A percentile compares a stretch with the other conserved stretches of the same genome.
phyloP scores from a whole-genome alignment of 164 flowering plant genomes.

The Stephania cephalantha region DNA sequence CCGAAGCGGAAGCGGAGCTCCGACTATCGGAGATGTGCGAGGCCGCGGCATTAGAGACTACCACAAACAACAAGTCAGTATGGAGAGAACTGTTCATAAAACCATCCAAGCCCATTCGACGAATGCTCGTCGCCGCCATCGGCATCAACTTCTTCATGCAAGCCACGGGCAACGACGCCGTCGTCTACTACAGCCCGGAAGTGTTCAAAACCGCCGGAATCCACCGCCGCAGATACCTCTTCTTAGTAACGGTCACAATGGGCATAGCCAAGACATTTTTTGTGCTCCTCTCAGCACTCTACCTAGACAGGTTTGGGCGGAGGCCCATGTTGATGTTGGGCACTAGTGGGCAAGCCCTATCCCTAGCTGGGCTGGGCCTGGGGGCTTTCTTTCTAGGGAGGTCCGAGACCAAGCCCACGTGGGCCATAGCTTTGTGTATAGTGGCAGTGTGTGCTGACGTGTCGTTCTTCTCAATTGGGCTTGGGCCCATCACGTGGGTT shows the following conservation, averaged over 20 bases:
- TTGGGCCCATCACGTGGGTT: slow-evolving; percentile 83
- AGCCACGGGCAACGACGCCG: slow-evolving; percentile 88
- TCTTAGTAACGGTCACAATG: slow-evolving; percentile 60
- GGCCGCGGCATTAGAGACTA: slow-evolving; percentile 14
- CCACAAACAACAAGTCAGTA: slow-evolving; percentile 25
- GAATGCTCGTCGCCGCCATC: slow-evolving; percentile 58
- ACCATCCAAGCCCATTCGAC: slow-evolving; percentile 43
- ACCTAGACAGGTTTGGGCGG: slow-evolving; percentile 62
- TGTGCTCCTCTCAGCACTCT: slow-evolving; percentile 54
- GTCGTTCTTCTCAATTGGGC: slow-evolving; percentile 83
- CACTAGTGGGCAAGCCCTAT: slow-evolving; percentile 46
- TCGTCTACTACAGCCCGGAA: slow-evolving; percentile 65
- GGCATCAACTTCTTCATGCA: slow-evolving; percentile 94
- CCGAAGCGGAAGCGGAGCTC: slow-evolving; percentile 44
- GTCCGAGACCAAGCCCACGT: slow-evolving; percentile 33
- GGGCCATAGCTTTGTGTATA: slow-evolving; percentile 57
- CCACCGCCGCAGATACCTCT: slow-evolving; percentile 21
- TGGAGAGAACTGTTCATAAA: slow-evolving; percentile 59
- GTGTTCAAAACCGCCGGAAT: slow-evolving; percentile 75
- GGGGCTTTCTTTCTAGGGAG: slow-evolving; percentile 44
- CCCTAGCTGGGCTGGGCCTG: slow-evolving; percentile 39
- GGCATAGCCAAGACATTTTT: slow-evolving; percentile 60
- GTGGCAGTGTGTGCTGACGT: slow-evolving; percentile 63
- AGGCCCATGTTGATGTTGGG: slow-evolving; percentile 69
- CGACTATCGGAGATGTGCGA: slow-evolving; percentile 45